phyloP scores from a whole-genome alignment of 108 stramenopile genomes.

The Cyclotella distinguenda region DNA sequence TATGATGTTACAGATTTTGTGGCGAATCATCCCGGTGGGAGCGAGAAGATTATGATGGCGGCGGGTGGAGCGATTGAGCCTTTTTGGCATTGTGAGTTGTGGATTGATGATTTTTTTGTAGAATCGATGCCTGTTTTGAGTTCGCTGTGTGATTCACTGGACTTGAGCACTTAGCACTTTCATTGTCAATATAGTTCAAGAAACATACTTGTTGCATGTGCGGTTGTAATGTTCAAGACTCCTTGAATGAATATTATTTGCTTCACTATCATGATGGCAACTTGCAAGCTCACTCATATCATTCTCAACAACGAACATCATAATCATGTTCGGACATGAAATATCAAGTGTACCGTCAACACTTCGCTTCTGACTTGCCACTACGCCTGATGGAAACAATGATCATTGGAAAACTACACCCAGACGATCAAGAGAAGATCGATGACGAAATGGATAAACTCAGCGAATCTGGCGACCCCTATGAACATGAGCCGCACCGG shows the following conservation, averaged over 20 bases:
- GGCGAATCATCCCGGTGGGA: conserved; percentile 84
- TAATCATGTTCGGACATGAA: too few relatives aligned
- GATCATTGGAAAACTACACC: conserved; percentile 67
- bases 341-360: conserved; percentile 69
- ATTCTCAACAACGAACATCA: not conserved
- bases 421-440: conserved; percentile 69
- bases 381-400: conserved; percentile 78
- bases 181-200: too few relatives aligned
- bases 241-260: not conserved
- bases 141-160: too few relatives aligned
- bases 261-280: not conserved
- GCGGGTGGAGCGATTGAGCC: conserved; percentile 67
- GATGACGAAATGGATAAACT: conserved; percentile 74
- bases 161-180: too few relatives aligned
- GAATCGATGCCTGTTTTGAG: too few relatives aligned
- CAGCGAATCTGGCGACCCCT: conserved; percentile 66
- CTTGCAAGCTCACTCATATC: conserved; percentile 1
- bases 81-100: conserved; percentile 41
- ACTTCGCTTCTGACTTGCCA: conserved; percentile 83
- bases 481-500: conserved; percentile 69
- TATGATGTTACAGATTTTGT: conserved; percentile 97
- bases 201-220: too few relatives aligned
- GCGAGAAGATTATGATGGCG: conserved; percentile 87
- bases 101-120: not conserved
- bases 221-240: too few relatives aligned